Base-by-base conservation (phyloP, 768 basidiomycete species). In the Rhodotorula diobovata region DNA sequence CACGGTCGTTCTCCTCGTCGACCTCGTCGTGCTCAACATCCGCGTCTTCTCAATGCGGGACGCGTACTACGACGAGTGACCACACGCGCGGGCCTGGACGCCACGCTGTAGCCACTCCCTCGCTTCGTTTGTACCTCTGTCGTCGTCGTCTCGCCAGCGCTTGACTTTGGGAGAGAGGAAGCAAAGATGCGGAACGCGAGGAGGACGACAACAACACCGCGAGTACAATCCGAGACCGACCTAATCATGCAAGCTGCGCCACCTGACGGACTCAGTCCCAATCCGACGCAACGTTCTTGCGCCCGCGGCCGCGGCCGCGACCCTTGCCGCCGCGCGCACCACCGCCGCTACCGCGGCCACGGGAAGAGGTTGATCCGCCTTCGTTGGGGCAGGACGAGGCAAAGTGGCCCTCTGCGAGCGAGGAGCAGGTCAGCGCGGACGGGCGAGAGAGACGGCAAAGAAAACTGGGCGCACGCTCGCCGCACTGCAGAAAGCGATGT, bases 401-500 rank as follows among this genome's bases (percentile, higher is more conserved):
- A 77, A 78, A 81, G 67, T 81, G 81, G 10, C 80, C 81, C n/a
- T 60, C 68, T 70, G 68, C 39, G 21, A 5, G 41, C 9, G 28
- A 4, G 4, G 55, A n/a, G 21, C 14, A 1, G 56, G 34, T 37
- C 35, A 59, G 46, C 30, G 30, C 0, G 28, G 28, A 4, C 39
- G 9, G 10, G 20, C n/a, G 37, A 15, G 35, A 25, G 23, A 32
- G 3, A 16, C 9, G 0, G 4, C 12, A 15, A 32, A 10, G n/a
- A 28, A n/a, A n/a, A n/a, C 1, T 3, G 20, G 15, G 32, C 65
- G 57, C 21, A 66, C 65, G 65, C 39, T 66, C 65, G 45, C 65
- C 65, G 48, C 65, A 66, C 65, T 66, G 65, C 37, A 21, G 2
- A 30, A 8, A 10, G 9, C 11, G 14, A n/a, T n/a, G 16, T 6